Evolutionary conservation across 495 filamentous ascomycete species (phyloP).

Genomic region (Acidomyces sp.): DNA sequence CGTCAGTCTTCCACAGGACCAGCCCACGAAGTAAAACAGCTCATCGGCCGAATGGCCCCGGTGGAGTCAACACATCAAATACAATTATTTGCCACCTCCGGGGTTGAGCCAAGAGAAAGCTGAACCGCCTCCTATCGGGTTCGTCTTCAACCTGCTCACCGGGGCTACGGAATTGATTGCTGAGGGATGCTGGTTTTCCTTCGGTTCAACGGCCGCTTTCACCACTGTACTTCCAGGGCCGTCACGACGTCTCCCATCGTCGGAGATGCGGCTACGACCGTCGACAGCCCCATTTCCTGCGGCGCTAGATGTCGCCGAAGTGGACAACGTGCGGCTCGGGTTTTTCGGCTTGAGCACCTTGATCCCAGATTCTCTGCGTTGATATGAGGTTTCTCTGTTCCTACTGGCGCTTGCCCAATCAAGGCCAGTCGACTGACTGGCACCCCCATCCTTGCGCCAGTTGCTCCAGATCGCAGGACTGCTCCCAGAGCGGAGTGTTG

Average conservation of each 20-base stretch:
- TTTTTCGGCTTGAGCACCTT: constrained; percentile 31
- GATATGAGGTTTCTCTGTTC: constrained; percentile 19
- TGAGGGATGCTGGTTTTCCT: constrained; percentile 32
- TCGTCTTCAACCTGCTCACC: constrained; percentile 32
- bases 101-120: constrained; percentile 88
- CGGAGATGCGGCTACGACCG: constrained; percentile 31
- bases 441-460: constrained; percentile 28
- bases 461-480: constrained; percentile 31
- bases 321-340: constrained; percentile 23
- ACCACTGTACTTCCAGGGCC: background rate
- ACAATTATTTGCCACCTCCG: constrained; percentile 10
- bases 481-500: constrained; percentile 23
- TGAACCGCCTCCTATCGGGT: constrained; percentile 83
- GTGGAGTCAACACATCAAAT: background rate
- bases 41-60: no score
- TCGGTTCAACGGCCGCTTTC: constrained; percentile 23
- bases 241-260: constrained; percentile 25
- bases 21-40: no score
- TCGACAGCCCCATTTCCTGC: constrained; percentile 1
- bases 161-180: background rate
- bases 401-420: constrained; percentile 29
- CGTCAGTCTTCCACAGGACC: no score
- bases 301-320: constrained; percentile 4
- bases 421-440: constrained; percentile 15
- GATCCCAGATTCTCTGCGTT: constrained; percentile 31